phyloP scores from a whole-genome alignment of 805 yeast species.

The Wickerhamiella hasegawae region DNA sequence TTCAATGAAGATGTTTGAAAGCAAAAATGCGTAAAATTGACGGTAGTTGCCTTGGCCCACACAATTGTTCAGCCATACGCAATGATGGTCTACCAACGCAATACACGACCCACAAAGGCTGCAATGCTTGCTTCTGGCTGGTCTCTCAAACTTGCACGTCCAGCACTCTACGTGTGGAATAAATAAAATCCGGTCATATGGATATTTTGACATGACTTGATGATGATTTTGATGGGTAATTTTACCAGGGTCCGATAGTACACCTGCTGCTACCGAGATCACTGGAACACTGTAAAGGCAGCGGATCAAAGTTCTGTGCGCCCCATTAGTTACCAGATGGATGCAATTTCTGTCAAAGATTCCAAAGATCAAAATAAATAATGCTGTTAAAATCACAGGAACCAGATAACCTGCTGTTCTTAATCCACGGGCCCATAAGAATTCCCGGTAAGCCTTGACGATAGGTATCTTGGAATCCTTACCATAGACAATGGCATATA shows the following conservation, averaged over 20 bases:
- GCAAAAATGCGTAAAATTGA: constrained; percentile 42
- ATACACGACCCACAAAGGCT: constrained; percentile 33
- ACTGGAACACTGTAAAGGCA: background rate
- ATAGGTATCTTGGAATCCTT: too few species aligned
- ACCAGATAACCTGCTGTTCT: too few species aligned
- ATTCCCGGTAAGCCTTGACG: too few species aligned
- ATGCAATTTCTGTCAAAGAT: too few species aligned
- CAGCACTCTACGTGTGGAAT: constrained; percentile 30
- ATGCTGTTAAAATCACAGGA: too few species aligned
- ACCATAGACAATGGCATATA: too few species aligned
- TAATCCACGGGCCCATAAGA: too few species aligned
- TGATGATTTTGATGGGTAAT: constrained; percentile 17
- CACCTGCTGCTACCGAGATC: constrained; percentile 15
- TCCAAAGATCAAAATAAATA: too few species aligned
- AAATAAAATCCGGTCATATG: constrained; percentile 38
- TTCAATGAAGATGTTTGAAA: constrained; percentile 31
- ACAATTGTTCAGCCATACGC: constrained; percentile 48
- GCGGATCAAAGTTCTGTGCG: too few species aligned
- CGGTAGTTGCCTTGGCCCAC: constrained; percentile 43
- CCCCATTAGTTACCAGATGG: too few species aligned
- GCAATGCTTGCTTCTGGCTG: constrained; percentile 51
- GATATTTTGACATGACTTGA: constrained; percentile 16
- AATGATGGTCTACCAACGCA: constrained; percentile 40
- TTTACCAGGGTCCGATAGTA: constrained; percentile 25
- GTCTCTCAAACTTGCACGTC: constrained; percentile 33